Percentiles rank a stretch among this genome's conserved stretches.
Conservation (phyloP, 202 grass and related monocot species). For the Schoenoplectus triqueter region DNA sequence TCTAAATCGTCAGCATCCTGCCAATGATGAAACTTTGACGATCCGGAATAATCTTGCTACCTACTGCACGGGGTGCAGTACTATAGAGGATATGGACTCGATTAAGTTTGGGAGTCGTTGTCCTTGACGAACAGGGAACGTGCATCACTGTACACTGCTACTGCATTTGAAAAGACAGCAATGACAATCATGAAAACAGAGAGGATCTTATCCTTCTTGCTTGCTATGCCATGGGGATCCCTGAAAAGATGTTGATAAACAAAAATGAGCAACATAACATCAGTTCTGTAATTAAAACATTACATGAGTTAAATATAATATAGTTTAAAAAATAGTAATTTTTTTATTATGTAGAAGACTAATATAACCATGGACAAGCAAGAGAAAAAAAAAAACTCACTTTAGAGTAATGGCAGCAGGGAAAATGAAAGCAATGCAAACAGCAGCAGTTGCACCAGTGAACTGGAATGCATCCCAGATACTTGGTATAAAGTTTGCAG, state of each 20-base stretch:
- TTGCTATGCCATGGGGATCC: conserved; percentile 66
- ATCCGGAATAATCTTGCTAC: too few species aligned
- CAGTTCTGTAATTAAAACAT: not conserved
- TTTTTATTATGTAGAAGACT: not conserved
- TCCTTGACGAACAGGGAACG: conserved; percentile 66
- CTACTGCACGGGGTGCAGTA: too few species aligned
- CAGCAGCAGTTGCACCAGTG: conserved; percentile 93
- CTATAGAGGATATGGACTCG: too few species aligned
- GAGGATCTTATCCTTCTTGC: conserved; percentile 70
- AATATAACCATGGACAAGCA: not conserved
- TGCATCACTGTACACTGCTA: conserved; percentile 92
- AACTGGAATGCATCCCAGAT: conserved; percentile 99
- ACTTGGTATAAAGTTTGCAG: conserved; percentile 88
- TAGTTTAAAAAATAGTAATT: not conserved
- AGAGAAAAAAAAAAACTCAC: conserved; percentile 36
- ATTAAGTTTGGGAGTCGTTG: conserved; percentile 31
- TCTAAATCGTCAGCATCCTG: too few species aligned
- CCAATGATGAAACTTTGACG: too few species aligned
- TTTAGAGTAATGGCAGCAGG: conserved; percentile 82
- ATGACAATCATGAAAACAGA: conserved; percentile 81
- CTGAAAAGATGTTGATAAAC: conserved; percentile 45
- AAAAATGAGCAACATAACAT: conserved; percentile 18
- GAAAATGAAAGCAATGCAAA: conserved; percentile 94
- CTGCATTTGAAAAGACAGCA: conserved; percentile 73
- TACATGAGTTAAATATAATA: not conserved